These are phyloP conservation scores for Colletotrichum navitas DNA, from an alignment of 2,329 filamentous ascomycete species.

Conservation along the genomic window DNA sequence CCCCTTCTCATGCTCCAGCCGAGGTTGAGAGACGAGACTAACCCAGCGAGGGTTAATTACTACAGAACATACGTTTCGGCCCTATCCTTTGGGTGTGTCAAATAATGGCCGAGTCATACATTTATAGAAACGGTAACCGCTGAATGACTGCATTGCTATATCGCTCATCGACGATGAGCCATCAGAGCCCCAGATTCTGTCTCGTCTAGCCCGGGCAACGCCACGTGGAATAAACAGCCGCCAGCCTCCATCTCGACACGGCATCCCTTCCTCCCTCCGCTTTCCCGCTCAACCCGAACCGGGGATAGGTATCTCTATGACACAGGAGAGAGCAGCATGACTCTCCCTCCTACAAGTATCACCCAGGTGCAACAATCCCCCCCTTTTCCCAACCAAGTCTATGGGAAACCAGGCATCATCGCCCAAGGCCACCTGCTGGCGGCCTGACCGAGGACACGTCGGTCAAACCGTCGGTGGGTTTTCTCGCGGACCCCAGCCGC, in stretches of 20 bases:
- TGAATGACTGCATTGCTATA: background rate
- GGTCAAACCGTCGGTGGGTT: background rate
- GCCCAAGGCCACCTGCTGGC: conserved; percentile 19
- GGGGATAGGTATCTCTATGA: conserved; percentile 25
- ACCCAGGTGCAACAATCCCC: conserved; percentile 16
- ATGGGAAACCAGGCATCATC: background rate
- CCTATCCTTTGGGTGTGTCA: background rate
- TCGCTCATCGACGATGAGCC: background rate
- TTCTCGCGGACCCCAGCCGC: conserved; percentile 11
- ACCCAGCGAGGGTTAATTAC: background rate
- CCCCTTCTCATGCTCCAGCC: conserved; percentile 12
- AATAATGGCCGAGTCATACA: conserved; percentile 18
- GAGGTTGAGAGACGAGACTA: conserved; percentile 3
- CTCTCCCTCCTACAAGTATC: conserved; percentile 29
- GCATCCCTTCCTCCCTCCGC: no score
- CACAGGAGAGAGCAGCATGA: conserved; percentile 28
- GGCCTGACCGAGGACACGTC: background rate
- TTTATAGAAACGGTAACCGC: background rate
- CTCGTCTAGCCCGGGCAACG: background rate
- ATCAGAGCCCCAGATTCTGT: conserved; percentile 10
- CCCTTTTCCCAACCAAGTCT: background rate
- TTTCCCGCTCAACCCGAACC: conserved; percentile 1
- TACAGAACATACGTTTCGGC: conserved; percentile 19
- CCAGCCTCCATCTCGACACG: background rate
- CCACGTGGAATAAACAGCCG: background rate